Conservation (phyloP, 177 flowering plant species). For the Vitis hybrid region DNA sequence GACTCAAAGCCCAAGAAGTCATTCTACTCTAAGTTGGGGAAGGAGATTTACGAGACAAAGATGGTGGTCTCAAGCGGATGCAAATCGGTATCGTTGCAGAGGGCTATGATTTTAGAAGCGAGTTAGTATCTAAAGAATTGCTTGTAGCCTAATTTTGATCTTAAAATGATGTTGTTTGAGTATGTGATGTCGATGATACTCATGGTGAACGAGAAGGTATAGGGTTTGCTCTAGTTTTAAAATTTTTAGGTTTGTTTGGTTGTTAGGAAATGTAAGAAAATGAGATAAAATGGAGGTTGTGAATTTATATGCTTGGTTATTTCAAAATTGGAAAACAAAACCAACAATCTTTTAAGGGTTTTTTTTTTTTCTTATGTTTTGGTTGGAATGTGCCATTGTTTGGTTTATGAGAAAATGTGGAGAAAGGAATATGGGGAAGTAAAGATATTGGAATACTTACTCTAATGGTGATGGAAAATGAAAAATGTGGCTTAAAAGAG, state of each 20-base stretch:
- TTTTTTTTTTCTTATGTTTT: not conserved
- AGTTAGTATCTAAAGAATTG: slow-evolving; percentile 56
- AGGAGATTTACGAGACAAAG: slow-evolving; percentile 84
- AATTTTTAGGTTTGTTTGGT: not conserved
- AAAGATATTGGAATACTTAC: too few relatives aligned
- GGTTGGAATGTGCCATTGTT: too few relatives aligned
- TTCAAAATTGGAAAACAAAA: too few relatives aligned
- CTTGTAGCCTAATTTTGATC: slow-evolving; percentile 88
- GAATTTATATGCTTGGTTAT: too few relatives aligned
- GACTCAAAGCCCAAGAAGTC: slow-evolving; percentile 15
- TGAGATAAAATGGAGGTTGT: not conserved
- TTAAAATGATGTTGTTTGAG: slow-evolving; percentile 74
- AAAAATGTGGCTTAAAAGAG: too few relatives aligned
- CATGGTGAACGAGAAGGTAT: slow-evolving; percentile 96
- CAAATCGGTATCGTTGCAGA: slow-evolving; percentile 78
- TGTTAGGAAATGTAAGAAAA: not conserved
- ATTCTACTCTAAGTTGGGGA: slow-evolving; percentile 70
- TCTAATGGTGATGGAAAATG: too few relatives aligned
- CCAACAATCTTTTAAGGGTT: not conserved
- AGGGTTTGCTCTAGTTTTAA: not conserved
- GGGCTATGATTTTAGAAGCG: slow-evolving; percentile 53
- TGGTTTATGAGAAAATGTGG: too few relatives aligned
- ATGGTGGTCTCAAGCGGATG: slow-evolving; percentile 50
- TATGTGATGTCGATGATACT: slow-evolving; percentile 98
- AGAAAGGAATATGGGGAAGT: too few relatives aligned